Percentiles rank a stretch among this genome's conserved stretches.
phyloP scores from a whole-genome alignment of 2,329 filamentous ascomycete genomes.

The Calonectria hawksworthii region DNA sequence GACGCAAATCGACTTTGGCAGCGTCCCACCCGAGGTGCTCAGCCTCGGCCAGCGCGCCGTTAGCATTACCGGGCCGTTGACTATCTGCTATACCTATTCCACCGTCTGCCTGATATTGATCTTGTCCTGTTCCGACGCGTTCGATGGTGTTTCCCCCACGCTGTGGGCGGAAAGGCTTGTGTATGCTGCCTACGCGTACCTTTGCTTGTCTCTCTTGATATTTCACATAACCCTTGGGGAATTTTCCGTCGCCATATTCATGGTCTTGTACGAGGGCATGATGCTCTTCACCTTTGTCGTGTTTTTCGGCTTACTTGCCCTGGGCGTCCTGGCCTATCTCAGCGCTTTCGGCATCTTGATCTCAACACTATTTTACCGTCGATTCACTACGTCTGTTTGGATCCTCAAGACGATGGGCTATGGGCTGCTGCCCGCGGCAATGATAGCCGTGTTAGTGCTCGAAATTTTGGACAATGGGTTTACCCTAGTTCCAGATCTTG shows the following conservation, averaged over 20 bases:
- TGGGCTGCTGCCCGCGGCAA: not conserved
- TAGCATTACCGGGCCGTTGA: slow-evolving; percentile 18
- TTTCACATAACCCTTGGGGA: slow-evolving; percentile 15
- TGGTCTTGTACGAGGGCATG: not conserved
- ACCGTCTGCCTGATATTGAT: not conserved
- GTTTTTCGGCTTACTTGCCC: not conserved
- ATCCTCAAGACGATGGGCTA: not conserved
- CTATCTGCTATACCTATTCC: slow-evolving; percentile 18
- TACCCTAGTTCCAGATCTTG: slow-evolving; percentile 17
- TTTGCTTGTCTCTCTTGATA: not conserved
- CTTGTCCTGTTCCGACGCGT: not conserved
- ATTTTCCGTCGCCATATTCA: not conserved
- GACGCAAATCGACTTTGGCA: slow-evolving; percentile 12
- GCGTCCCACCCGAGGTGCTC: slow-evolving; percentile 12
- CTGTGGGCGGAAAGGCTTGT: not conserved
- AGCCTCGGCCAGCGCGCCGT: slow-evolving; percentile 18
- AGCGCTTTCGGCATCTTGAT: not conserved
- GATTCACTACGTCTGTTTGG: not conserved
- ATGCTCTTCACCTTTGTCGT: not conserved
- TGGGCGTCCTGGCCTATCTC: not conserved
- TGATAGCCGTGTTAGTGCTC: not conserved
- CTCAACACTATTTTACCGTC: not conserved
- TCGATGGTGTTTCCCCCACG: not conserved
- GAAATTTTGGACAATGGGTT: not conserved
- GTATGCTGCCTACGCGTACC: slow-evolving; percentile 6